Evolutionary conservation across 805 yeast genomes (phyloP), one percentile per base, ranked within the genome.

Genomic region (Nakazawaea peltata): DNA sequence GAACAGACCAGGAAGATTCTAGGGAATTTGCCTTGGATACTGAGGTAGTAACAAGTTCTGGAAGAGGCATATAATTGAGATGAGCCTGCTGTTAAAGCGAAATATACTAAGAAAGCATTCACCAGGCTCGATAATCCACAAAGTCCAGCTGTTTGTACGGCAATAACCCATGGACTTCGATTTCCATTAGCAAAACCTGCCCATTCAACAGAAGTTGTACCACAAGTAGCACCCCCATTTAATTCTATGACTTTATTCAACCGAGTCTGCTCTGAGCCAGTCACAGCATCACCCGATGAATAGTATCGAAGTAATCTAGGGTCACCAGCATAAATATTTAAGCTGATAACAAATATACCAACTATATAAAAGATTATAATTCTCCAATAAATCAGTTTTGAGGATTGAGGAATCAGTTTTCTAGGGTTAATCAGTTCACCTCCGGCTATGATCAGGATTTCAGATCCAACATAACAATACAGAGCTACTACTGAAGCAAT

Each of bases 351-450:
- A 48, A 84, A 77, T 18, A 80, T 69, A 3, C 86, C 73, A 13
- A 83, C 51, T 32, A 82, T 54, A 53, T 83, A 84, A 43, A 82
- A 70, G 1, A 81, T 51, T 4, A 79, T 47, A 26, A 84, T 71
- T 46, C 88, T 61, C 68, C 82, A 79, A 50, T 82, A 81, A 2
- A 83, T 85, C 45, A 80, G 65, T 45, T 69, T 76, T 2, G 90
- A 81, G 1, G 92, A 90, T n/a, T 78, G 69, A 0, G 94, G 94
- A n/a, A 84, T 63, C 0, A 92, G 77, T 42, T 68, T 74, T 43
- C 92, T 63, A 5, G 95, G 95, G 44, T 81, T 77, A 42, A 78
- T 65, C 14, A 88, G 82, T 54, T 84, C 95, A 54, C 88, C 84
- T 7, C 92, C 86, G 2, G 92, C 92, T 37, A 83, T 74, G 42